These are phyloP conservation scores for Fusarium tuaranense DNA, from an alignment of 2,329 filamentous ascomycete species.

Conservation along the genomic window DNA sequence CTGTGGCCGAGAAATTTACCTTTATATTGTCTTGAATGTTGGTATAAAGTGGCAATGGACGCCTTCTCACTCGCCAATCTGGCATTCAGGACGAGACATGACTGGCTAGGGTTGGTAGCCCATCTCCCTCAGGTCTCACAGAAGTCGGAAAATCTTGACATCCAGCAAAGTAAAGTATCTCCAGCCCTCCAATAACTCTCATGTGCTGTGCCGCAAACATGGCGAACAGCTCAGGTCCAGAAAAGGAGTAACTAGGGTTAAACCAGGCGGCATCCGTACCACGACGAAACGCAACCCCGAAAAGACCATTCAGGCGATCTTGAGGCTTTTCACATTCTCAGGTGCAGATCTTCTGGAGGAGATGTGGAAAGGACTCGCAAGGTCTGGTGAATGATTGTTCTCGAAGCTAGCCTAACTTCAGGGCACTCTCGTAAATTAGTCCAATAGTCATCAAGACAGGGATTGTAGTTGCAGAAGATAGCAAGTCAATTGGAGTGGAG, in stretches of 20 bases:
- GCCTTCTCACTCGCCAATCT: not conserved
- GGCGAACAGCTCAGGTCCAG: not conserved
- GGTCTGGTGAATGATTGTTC: not conserved
- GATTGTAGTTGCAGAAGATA: too few species aligned
- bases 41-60: not conserved
- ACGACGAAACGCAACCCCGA: not conserved
- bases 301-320: not conserved
- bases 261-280: not conserved
- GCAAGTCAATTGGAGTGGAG: too few species aligned
- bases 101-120: not conserved
- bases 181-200: not conserved
- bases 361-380: not conserved
- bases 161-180: not conserved
- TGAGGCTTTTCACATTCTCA: not conserved
- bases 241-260: not conserved
- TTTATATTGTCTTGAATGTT: not conserved
- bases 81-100: not conserved
- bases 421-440: not conserved
- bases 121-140: too few species aligned
- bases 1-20: not conserved
- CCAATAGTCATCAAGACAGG: too few species aligned
- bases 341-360: rapidly evolving
- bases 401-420: not conserved
- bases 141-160: not conserved
- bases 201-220: not conserved